Evolutionary conservation across 768 basidiomycete species (phyloP).

Genomic region (Rhodosporidiobolus sp.): DNA sequence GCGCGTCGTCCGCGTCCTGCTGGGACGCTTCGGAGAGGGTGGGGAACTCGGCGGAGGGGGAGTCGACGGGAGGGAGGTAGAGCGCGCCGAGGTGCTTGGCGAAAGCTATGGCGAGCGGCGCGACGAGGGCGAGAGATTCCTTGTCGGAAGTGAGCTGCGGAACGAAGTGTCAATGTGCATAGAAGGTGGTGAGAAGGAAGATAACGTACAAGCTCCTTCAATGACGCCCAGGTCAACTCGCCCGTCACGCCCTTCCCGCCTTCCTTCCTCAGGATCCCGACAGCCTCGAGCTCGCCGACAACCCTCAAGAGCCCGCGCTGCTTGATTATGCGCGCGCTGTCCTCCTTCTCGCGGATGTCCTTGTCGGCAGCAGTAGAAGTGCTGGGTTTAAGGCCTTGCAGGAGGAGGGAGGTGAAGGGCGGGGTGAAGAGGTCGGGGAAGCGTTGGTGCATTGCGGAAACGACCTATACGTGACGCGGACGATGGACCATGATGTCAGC

Average conservation of each 20-base stretch:
- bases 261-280: conserved; percentile 74
- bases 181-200: no score
- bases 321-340: conserved; percentile 67
- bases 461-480: conserved; percentile 60
- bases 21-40: conserved; percentile 1
- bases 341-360: conserved; percentile 75
- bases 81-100: conserved; percentile 86
- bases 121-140: conserved; percentile 49
- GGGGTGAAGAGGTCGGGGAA: conserved; percentile 78
- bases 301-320: conserved; percentile 84
- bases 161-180: background rate
- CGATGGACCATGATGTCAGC: background rate
- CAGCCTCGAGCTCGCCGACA: conserved; percentile 82
- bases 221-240: conserved; percentile 81
- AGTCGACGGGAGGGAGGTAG: conserved; percentile 53
- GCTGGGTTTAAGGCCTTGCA: conserved; percentile 49
- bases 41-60: conserved; percentile 26
- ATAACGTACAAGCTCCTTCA: conserved; percentile 74
- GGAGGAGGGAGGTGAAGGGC: conserved; percentile 61
- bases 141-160: conserved; percentile 44
- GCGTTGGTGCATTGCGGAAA: conserved; percentile 81
- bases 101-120: conserved; percentile 86
- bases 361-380: conserved; percentile 64
- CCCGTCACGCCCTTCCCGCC: conserved; percentile 63
- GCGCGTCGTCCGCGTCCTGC: conserved; percentile 57